Evolutionary conservation across 257 asterid species (phyloP), one percentile per base, ranked within the genome.

Genomic region (Echium plantagineum): DNA sequence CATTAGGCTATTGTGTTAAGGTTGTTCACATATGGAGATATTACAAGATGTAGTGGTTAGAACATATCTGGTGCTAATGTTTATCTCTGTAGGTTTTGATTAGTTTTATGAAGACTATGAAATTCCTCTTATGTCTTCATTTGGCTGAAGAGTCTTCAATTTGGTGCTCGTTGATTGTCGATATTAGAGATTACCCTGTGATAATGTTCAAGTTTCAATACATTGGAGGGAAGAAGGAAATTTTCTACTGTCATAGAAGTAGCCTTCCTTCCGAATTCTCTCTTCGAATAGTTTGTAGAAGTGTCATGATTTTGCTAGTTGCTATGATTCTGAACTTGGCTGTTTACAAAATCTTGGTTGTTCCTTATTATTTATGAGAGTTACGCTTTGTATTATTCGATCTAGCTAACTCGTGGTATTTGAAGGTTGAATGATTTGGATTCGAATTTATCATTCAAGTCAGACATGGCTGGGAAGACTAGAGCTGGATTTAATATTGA

Each of bases 171-270:
- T 52, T 52, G 22, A 16, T 10, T 16, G 22, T 52, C 9, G 8
- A 5, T 8, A 17, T 52, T 52, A 65, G 61, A 38, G 63, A 52
- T 16, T 10, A 52, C 52, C 72, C 57, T 10, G 46, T n/a, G 61
- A 69, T 74, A 62, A 87, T 90, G 95, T 85, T 80, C 63, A 90
- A 83, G 81, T 69, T 89, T 17, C 94, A 83, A 71, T 76, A 66
- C 62, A 80, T 90, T 42, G 94, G 84, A 19, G 94, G 97, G 52
- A 81, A 83, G 69, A 87, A 80, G 82, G 91, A 83, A 94, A 79
- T 66, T 59, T 48, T 62, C 18, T 30, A 31, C 58, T 13, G 10
- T 47, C 42, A 24, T 1, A 24, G 26, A 42, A 32, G 51, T 20
- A 18, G 21, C 12, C 46, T 21, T 12, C 57, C 52, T 17, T 64